Base-by-base conservation (phyloP, 2,329 filamentous ascomycete genomes). In the Didymella exigua region DNA sequence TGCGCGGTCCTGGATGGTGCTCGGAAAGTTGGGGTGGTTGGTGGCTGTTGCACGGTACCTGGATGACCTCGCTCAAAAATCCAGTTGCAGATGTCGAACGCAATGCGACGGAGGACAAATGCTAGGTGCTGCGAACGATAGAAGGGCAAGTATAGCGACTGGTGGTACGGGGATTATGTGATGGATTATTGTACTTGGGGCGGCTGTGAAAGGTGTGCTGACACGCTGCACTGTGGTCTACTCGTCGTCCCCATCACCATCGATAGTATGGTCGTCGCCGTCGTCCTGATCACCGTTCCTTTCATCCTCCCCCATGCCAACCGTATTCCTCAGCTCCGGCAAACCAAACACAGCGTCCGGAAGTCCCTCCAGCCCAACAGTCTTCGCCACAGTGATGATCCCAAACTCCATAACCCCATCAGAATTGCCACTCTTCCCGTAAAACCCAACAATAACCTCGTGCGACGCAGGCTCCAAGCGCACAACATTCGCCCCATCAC, bases 391-490 rank as follows among this genome's bases (percentile, higher is more conserved):
- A 1, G 77, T 82, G 18, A 82, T 71, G 44, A 82, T 81, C 5
- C 79, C 80, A 65, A 82, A 82, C 57, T 81, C 75, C 33, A 62
- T 37, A 1, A 66, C 53, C 4, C 59, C 59, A 42, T 36, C 48
- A 58, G 71, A 31, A 23, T 30, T 29, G 8, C 47, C 60, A 50
- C 75, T 80, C 43, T 61, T 66, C 2, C 80, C 80, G 53, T 70
- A 81, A 58, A 82, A 82, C 0, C 80, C 80, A 8, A 82, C 69
- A 38, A 82, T 77, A 11, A 70, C 69, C 45, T 82, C 75, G 23
- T 72, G 67, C 0, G 54, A 36, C 1, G 56, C 65, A 1, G 76
- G 71, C 46, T 72, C 71, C 61, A 74, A 59, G 34, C 60, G 49
- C 14, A 63, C 53, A 46, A 71, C 42, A 49, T 61, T 61, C 4